Base-by-base conservation (phyloP, 495 filamentous ascomycete species). In the Xylaria palmicola region DNA sequence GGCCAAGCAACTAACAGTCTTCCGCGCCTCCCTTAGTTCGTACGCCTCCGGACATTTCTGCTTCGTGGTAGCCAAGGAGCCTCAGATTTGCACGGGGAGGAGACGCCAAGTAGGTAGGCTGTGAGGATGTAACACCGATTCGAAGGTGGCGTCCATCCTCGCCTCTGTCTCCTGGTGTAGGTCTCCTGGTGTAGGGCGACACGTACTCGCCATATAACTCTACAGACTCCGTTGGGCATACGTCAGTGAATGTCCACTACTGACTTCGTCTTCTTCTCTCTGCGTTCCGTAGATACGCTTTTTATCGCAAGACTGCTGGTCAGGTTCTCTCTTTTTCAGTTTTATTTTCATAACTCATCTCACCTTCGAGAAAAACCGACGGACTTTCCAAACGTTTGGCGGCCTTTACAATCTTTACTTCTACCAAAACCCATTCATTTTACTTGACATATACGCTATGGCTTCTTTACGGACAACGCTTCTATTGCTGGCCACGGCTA, bases 401-500 rank as follows among this genome's bases (percentile, higher is more conserved):
- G 41, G 15, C 17, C 2, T 30, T 22, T 55, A n/a, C n/a, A 1
- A 4, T 40, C 13, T 15, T 54, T 39, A 39, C n/a, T n/a, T n/a
- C n/a, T n/a, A 54, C 29, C 13, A 41, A 27, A 4, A n/a, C 24
- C 6, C 10, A 7, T 13, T 1, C 12, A 4, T 40, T 15, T 19
- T 32, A 13, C 20, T 54, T 29, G 15, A 12, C 19, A n/a, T 30
- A n/a, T 41, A 17, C 36, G 29, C 15, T 27, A 55, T 55, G 51
- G 6, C 51, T 20, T 29, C 24, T 13, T 55, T 24, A 13, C 6
- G n/a, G 51, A 40, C 9, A 55, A 41, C n/a, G 12, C 5, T 55
- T 30, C 24, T 69, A 17, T 53, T 68, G 50, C 59, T 71, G 24
- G 62, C 67, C 56, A 60, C 59, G 56, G 62, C 69, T 43, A 65